A percentile compares a stretch with the other conserved stretches of the same genome.
phyloP scores from a whole-genome alignment of 2,329 filamentous ascomycete species.

The Lecanoromycetidae sp. region DNA sequence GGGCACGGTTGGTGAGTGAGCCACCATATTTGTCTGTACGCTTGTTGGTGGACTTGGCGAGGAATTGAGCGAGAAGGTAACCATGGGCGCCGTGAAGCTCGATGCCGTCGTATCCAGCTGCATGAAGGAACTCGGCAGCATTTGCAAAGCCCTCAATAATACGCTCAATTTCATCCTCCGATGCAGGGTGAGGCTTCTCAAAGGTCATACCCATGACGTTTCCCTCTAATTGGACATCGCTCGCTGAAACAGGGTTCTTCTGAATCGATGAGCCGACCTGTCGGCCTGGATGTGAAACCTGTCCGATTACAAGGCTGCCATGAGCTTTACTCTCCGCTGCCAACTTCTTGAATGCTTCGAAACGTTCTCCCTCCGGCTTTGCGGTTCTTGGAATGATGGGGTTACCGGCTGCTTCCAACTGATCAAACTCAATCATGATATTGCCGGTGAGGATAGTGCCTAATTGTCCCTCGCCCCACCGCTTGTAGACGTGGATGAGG shows the following conservation, averaged over 20 bases:
- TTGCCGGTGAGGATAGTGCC: slow-evolving; percentile 52
- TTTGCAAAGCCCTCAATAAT: slow-evolving; percentile 52
- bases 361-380: slow-evolving; percentile 43
- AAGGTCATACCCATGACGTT: slow-evolving; percentile 25
- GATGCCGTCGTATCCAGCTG: slow-evolving; percentile 46
- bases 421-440: slow-evolving; percentile 50
- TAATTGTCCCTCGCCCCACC: slow-evolving; percentile 48
- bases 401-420: slow-evolving; percentile 46
- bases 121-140: slow-evolving; percentile 48
- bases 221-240: slow-evolving; percentile 35
- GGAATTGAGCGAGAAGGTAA: slow-evolving; percentile 46
- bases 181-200: slow-evolving; percentile 26
- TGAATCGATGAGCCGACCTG: slow-evolving; percentile 39
- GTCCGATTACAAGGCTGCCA: slow-evolving; percentile 46
- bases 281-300: slow-evolving; percentile 52
- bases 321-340: slow-evolving; percentile 44
- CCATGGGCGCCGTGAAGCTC: slow-evolving; percentile 45
- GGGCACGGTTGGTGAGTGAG: slow-evolving; percentile 52
- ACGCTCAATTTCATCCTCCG: slow-evolving; percentile 31
- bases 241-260: slow-evolving; percentile 39
- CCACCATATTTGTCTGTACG: slow-evolving; percentile 56
- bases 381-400: slow-evolving; percentile 45
- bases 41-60: slow-evolving; percentile 40
- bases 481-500: slow-evolving; percentile 45
- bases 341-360: slow-evolving; percentile 47